A percentile compares a stretch with the other conserved stretches of the same genome.
phyloP scores from a whole-genome alignment of 1,284 basidiomycete genomes.

The Boletus sp. region DNA sequence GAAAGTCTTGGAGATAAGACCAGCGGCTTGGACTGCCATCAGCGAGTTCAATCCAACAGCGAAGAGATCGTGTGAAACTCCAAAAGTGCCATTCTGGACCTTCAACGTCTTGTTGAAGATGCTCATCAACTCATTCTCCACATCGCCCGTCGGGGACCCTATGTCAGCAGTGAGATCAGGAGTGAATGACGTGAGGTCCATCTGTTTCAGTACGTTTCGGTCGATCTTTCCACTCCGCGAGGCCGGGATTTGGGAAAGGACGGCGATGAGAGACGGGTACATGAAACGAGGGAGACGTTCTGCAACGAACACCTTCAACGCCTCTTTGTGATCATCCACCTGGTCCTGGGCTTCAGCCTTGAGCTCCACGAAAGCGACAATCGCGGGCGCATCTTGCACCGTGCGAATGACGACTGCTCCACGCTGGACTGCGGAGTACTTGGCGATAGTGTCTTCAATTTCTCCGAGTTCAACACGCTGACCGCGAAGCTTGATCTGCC shows the following conservation, averaged over 20 bases:
- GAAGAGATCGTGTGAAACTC: conserved; percentile 29
- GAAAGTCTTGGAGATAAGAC: conserved; percentile 30
- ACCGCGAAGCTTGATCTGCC: conserved; percentile 33
- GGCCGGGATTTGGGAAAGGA: conserved; percentile 23
- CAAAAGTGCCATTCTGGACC: conserved; percentile 22
- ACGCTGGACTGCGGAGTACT: conserved; percentile 20
- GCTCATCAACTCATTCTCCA: conserved; percentile 25
- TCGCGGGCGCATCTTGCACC: conserved; percentile 28
- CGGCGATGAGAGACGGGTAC: conserved; percentile 30
- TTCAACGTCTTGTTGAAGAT: conserved; percentile 26
- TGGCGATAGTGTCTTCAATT: conserved; percentile 30
- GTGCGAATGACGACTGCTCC: conserved; percentile 25
- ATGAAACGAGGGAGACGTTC: conserved; percentile 31
- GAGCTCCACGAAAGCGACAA: conserved; percentile 31
- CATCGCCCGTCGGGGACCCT: conserved; percentile 25
- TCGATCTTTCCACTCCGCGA: conserved; percentile 30
- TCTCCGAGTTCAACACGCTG: conserved; percentile 32
- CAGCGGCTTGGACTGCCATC: conserved; percentile 32
- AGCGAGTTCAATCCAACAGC: conserved; percentile 29
- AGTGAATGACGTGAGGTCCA: conserved; percentile 25
- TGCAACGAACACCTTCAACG: conserved; percentile 26
- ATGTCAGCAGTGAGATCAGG: conserved; percentile 23
- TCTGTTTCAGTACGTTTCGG: conserved; percentile 27
- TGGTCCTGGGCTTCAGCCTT: conserved; percentile 13
- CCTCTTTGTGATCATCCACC: conserved; percentile 26